Conservation (phyloP, 768 basidiomycete species). For the Hericium alpestre region DNA sequence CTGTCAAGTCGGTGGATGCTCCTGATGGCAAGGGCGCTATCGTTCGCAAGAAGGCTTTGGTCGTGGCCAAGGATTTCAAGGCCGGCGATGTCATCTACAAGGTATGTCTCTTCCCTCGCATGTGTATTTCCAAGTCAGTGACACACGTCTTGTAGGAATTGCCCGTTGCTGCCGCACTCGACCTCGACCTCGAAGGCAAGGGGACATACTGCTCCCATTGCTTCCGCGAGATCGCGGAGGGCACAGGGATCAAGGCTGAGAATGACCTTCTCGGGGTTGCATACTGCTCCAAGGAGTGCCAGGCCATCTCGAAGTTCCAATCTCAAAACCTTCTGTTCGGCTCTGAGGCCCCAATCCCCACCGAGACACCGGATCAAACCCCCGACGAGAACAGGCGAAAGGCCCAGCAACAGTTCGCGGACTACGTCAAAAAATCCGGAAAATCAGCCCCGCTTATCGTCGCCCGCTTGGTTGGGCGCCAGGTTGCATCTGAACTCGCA, state of each 20-base stretch:
- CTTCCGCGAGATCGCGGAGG: constrained; percentile 44
- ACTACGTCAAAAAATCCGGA: constrained; percentile 40
- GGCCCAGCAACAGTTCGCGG: constrained; percentile 51
- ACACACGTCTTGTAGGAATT: constrained; percentile 42
- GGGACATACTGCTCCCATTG: constrained; percentile 70
- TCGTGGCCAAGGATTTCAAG: constrained; percentile 56
- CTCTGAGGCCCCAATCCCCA: constrained; percentile 49
- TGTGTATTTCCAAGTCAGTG: too few relatives aligned
- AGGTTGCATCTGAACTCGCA: constrained; percentile 52
- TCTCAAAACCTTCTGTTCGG: constrained; percentile 67
- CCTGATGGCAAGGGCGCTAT: constrained; percentile 18
- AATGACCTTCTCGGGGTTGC: constrained; percentile 44
- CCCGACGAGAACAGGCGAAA: constrained; percentile 35
- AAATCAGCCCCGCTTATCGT: constrained; percentile 45
- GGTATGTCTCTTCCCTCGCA: constrained; percentile 25
- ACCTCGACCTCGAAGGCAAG: constrained; percentile 56
- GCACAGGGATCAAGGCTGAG: constrained; percentile 32
- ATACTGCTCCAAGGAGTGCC: constrained; percentile 69
- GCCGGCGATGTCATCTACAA: constrained; percentile 71
- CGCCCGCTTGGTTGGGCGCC: constrained; percentile 62
- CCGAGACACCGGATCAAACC: constrained; percentile 23
- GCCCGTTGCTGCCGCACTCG: constrained; percentile 62
- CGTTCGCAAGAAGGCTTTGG: constrained; percentile 35
- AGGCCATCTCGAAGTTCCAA: constrained; percentile 41
- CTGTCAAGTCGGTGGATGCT: constrained; percentile 32